Evolutionary conservation across 176 grass and related monocot genomes (phyloP).

Genomic region (Rhynchospora breviuscula): DNA sequence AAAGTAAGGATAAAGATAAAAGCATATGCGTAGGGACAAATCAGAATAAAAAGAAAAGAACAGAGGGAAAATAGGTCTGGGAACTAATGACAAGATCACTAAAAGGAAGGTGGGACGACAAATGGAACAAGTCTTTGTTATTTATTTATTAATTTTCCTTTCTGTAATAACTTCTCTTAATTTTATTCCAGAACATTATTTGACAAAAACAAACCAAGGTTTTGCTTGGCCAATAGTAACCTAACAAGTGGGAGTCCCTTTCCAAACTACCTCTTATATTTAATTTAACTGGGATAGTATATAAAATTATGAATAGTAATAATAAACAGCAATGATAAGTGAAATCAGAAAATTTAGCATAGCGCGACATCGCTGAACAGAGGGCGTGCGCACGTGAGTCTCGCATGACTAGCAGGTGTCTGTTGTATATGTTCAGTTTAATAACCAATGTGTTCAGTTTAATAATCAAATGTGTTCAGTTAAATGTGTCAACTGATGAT

Average conservation of each 20-base stretch:
- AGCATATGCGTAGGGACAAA: neutral
- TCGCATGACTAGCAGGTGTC: no score
- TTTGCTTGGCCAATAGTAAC: neutral
- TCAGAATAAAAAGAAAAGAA: neutral
- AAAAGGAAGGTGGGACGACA: neutral
- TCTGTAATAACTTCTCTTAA: neutral
- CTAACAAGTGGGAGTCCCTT: neutral
- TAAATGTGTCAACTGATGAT: no score
- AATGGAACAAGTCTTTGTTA: neutral
- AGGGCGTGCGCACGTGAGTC: no score
- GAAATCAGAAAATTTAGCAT: no score
- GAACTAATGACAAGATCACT: neutral
- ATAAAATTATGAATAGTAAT: neutral
- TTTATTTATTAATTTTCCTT: neutral
- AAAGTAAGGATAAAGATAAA: neutral
- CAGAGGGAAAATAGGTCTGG: neutral
- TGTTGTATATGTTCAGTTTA: no score
- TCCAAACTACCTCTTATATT: neutral
- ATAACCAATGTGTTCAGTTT: no score
- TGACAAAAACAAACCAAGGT: neutral
- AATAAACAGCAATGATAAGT: no score
- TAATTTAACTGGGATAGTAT: neutral
- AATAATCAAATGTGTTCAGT: no score
- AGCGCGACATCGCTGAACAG: no score
- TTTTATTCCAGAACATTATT: neutral